Evolutionary conservation across 345 rosid species (phyloP).

Genomic region (Eucalyptus sp.): DNA sequence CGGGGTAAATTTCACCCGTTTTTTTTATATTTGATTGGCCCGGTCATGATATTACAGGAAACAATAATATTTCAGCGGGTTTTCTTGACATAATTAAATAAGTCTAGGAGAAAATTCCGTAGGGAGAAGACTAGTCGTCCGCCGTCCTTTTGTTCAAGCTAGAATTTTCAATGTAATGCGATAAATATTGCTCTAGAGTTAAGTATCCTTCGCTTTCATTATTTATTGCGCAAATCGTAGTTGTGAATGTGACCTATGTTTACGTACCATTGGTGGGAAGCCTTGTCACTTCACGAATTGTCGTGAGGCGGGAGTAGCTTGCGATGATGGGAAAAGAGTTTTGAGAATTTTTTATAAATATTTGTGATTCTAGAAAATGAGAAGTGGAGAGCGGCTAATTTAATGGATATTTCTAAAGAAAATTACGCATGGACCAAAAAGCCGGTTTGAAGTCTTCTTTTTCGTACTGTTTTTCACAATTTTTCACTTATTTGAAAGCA

Average conservation of each 20-base stretch:
- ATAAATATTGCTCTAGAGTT: not conserved
- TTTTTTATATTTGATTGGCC: not conserved
- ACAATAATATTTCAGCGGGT: not conserved
- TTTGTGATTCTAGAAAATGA: not conserved
- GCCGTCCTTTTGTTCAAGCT: not conserved
- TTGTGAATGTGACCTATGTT: not conserved
- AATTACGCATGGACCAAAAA: not conserved
- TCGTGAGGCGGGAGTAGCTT: not conserved
- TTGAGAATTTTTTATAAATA: not conserved
- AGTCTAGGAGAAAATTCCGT: not conserved
- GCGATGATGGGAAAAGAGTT: not conserved
- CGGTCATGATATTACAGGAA: not conserved
- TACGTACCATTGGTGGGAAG: not conserved
- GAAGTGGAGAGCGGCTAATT: not conserved
- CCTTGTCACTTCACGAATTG: not conserved
- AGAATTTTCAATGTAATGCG: not conserved
- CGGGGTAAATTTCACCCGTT: not conserved
- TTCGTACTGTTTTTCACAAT: not conserved
- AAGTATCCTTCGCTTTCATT: not conserved
- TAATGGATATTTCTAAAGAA: not conserved
- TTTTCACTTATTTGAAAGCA: not conserved
- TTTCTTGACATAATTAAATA: not conserved
- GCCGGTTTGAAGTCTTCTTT: not conserved
- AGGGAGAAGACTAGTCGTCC: not conserved
- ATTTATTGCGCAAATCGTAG: not conserved